Conservation (phyloP, 2,329 filamentous ascomycete species). For the Hypoxylon sp. region DNA sequence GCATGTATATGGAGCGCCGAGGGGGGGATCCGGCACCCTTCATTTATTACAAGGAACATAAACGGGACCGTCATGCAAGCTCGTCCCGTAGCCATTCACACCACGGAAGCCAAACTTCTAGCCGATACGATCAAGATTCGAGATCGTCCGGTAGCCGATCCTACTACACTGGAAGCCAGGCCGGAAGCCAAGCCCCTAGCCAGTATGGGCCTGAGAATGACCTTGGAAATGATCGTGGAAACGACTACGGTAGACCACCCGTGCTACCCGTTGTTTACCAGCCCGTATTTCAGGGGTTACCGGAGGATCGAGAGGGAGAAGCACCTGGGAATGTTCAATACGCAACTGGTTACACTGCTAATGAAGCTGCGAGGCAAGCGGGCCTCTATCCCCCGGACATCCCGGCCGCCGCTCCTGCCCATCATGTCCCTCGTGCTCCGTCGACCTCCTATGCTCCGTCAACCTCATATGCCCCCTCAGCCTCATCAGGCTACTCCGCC, state of each 20-base stretch:
- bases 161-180: not conserved
- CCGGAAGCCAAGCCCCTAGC: not conserved
- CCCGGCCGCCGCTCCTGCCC: too few species aligned
- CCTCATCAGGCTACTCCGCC: not conserved
- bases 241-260: not conserved
- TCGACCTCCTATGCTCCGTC: not conserved
- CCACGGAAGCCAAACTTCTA: not conserved
- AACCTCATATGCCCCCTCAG: not conserved
- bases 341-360: not conserved
- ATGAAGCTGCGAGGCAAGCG: not conserved
- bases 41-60: not conserved
- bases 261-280: not conserved
- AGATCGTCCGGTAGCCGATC: not conserved
- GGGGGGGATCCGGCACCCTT: not conserved
- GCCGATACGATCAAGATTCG: not conserved
- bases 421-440: too few species aligned
- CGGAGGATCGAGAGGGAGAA: not conserved
- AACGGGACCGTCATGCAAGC: not conserved
- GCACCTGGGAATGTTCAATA: not conserved
- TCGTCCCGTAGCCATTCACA: not conserved
- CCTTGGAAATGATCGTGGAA: not conserved
- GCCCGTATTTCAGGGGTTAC: not conserved
- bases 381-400: not conserved
- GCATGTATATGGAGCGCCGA: conserved; percentile 18
- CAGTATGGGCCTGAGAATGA: not conserved